Conservation (phyloP, 345 rosid genomes). For the Melaleuca alternifolia region DNA sequence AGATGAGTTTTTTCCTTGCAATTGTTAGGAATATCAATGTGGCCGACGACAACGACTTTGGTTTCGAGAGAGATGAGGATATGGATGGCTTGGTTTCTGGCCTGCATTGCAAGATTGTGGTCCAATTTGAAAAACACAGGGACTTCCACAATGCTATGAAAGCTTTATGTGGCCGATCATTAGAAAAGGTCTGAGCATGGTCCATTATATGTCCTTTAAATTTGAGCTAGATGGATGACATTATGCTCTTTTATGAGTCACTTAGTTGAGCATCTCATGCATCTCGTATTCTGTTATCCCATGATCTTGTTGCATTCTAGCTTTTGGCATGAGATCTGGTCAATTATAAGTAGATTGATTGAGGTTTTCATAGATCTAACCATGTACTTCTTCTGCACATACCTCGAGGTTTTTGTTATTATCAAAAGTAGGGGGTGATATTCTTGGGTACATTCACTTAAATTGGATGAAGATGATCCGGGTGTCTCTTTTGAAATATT, state of each 20-base stretch:
- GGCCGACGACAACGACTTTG: constrained; percentile 66
- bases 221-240: not conserved
- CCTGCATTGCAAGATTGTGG: constrained; percentile 84
- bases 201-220: not conserved
- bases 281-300: not conserved
- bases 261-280: not conserved
- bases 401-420: not conserved
- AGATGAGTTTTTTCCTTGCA: not conserved
- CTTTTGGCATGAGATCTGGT: not conserved
- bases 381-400: not conserved
- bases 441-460: not conserved
- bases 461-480: not conserved
- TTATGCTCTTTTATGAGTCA: not conserved
- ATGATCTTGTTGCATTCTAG: not conserved
- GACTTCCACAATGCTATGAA: constrained; percentile 70
- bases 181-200: constrained; percentile 54
- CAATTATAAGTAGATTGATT: not conserved
- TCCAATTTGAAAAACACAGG: constrained; percentile 65
- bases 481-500: not conserved
- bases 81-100: constrained; percentile 51
- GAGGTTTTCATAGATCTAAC: not conserved
- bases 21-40: constrained; percentile 72
- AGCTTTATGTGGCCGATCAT: constrained; percentile 69
- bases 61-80: constrained; percentile 40
- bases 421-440: not conserved